These are phyloP conservation scores for Phyllosticta ampelicida DNA, from an alignment of 2,329 filamentous ascomycete species.

Conservation along the genomic window DNA sequence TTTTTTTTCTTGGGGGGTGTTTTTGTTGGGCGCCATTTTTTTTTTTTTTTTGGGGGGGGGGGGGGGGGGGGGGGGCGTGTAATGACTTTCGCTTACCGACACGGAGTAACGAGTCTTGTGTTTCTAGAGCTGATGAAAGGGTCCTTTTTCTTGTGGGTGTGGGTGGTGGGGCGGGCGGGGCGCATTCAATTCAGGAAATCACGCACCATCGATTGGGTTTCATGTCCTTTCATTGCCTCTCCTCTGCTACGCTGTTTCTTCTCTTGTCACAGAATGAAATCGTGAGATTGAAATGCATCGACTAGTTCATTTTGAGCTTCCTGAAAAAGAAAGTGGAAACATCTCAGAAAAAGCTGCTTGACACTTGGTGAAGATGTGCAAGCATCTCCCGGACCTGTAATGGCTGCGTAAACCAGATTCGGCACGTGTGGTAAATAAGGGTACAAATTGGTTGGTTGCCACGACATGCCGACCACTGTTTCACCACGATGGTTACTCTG, in stretches of 20 bases:
- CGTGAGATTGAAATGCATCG: background rate
- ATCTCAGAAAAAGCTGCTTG: background rate
- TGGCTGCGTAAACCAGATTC: background rate
- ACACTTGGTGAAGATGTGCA: background rate
- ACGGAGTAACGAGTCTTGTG: background rate
- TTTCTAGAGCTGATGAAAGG: slow-evolving; percentile 5
- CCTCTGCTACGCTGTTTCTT: too few relatives aligned
- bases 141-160: background rate
- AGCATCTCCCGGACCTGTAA: background rate
- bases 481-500: background rate
- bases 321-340: background rate
- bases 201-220: background rate
- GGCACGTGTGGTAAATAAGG: background rate
- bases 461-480: background rate
- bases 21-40: slow-evolving; percentile 1
- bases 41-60: background rate
- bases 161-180: too few relatives aligned
- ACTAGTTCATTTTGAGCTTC: background rate
- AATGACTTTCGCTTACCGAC: slow-evolving; percentile 9
- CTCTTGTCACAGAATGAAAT: background rate
- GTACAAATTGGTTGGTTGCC: background rate
- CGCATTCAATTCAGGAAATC: background rate
- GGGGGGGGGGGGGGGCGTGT: background rate
- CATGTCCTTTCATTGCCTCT: background rate
- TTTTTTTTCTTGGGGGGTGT: too few relatives aligned